These are phyloP conservation scores for Aspergillus pseudoglaucus DNA, from an alignment of 2,329 filamentous ascomycete genomes.

Conservation along the genomic window DNA sequence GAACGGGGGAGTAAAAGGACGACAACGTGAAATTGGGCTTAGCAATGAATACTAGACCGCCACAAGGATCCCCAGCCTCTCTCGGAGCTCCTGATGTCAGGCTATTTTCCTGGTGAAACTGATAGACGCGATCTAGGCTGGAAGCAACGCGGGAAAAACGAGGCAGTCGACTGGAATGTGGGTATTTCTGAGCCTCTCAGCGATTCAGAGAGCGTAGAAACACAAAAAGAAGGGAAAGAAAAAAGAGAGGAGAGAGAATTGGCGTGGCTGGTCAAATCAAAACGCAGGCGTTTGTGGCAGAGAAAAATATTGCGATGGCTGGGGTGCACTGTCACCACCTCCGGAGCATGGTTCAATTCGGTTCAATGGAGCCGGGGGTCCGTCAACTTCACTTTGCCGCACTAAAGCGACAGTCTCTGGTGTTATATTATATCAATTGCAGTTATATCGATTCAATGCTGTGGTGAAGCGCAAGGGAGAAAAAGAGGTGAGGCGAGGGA, in stretches of 20 bases:
- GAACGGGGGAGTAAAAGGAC: constrained; percentile 18
- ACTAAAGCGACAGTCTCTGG: too few relatives aligned
- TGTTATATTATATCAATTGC: too few relatives aligned
- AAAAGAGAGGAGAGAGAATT: constrained; percentile 1
- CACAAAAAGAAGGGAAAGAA: constrained; percentile 9
- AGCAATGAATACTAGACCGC: neutral
- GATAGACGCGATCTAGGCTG: neutral
- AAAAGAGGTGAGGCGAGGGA: neutral
- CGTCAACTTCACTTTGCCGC: neutral
- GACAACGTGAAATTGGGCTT: constrained; percentile 25
- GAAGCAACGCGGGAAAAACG: neutral
- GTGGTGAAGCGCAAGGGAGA: neutral
- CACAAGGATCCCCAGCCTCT: neutral
- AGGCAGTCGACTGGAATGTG: constrained; percentile 17
- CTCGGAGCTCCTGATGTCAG: neutral
- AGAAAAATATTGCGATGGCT: constrained; percentile 35
- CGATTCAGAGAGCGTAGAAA: constrained; percentile 8
- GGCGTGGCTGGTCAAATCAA: constrained; percentile 28
- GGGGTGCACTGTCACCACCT: constrained; percentile 17
- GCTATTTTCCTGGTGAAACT: neutral
- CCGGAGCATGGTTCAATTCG: neutral
- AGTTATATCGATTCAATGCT: too few relatives aligned
- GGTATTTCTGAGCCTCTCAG: constrained; percentile 12
- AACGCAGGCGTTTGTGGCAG: constrained; percentile 4
- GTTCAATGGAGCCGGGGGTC: neutral